A percentile compares a stretch with the other conserved stretches of the same genome.
Evolutionary conservation across 441 rosid genomes (phyloP).

Genomic region (Populus hybrid): DNA sequence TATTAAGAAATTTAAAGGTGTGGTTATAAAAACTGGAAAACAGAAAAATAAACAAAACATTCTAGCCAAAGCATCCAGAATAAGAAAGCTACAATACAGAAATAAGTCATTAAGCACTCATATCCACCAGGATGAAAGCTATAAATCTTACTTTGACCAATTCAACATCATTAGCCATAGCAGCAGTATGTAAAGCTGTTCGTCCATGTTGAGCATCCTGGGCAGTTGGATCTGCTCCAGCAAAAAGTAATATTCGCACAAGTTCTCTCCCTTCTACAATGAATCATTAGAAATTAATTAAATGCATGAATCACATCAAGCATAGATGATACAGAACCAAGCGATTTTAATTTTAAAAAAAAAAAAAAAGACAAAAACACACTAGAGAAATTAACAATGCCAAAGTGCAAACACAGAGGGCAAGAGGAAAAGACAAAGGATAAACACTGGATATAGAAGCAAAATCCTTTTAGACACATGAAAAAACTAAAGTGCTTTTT

Average conservation of each 20-base stretch:
- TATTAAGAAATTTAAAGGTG: constrained; percentile 30
- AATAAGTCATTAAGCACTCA: constrained; percentile 14
- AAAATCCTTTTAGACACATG: background rate
- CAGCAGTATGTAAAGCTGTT: constrained; percentile 95
- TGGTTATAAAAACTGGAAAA: background rate
- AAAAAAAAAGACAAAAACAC: background rate
- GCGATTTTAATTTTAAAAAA: too few relatives aligned
- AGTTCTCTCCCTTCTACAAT: constrained; percentile 88
- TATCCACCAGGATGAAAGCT: constrained; percentile 14
- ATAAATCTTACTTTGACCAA: constrained; percentile 66
- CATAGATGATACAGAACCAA: background rate
- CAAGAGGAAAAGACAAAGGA: background rate
- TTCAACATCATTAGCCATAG: constrained; percentile 91
- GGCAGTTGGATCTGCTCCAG: constrained; percentile 93
- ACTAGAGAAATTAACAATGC: background rate
- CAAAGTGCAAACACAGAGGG: background rate
- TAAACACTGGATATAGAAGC: background rate
- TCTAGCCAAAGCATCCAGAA: background rate
- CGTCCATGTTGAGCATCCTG: constrained; percentile 89
- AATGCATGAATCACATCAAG: background rate
- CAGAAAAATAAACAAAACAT: background rate
- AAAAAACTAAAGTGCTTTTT: background rate
- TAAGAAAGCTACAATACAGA: background rate
- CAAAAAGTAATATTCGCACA: constrained; percentile 79
- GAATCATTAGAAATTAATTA: constrained; percentile 13